A percentile compares a stretch with the other conserved stretches of the same genome.
Conservation (phyloP, 306 rosid genomes). For the Begonia loranthoides region DNA sequence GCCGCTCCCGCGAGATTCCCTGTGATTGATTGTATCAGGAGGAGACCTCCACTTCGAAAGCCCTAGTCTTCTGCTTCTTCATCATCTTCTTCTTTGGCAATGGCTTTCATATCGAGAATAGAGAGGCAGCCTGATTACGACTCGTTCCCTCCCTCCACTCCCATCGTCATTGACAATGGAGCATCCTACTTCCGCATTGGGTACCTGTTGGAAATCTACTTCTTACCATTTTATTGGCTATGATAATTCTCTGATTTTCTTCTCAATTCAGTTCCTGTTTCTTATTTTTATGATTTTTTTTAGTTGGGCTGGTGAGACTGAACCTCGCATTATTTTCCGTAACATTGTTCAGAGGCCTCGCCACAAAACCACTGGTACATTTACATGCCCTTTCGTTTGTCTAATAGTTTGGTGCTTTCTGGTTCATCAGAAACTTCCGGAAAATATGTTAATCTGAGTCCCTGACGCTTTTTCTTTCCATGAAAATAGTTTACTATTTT, state of each 20-base stretch:
- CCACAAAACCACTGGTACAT: constrained; percentile 68
- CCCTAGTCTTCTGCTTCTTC: background rate
- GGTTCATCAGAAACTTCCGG: background rate
- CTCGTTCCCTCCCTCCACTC: constrained; percentile 39
- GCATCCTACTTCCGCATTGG: constrained; percentile 80
- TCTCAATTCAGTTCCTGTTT: background rate
- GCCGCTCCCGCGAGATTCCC: constrained; percentile 1
- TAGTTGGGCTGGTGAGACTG: constrained; percentile 93
- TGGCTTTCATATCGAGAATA: constrained; percentile 55
- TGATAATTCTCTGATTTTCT: background rate
- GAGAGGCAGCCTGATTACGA: constrained; percentile 53
- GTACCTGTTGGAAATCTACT: constrained; percentile 34
- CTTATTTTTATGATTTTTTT: background rate
- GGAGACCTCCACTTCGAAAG: background rate
- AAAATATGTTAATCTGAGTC: background rate
- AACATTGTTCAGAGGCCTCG: constrained; percentile 99
- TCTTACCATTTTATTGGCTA: background rate
- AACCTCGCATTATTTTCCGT: constrained; percentile 92
- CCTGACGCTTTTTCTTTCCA: background rate
- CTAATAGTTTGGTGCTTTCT: background rate
- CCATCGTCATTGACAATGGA: constrained; percentile 83
- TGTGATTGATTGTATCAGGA: constrained; percentile 8
- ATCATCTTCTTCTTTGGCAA: constrained; percentile 9
- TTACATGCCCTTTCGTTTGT: background rate
- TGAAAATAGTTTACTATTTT: background rate